Conservation (phyloP, 768 basidiomycete species). For the Psilocybe cubensis region DNA sequence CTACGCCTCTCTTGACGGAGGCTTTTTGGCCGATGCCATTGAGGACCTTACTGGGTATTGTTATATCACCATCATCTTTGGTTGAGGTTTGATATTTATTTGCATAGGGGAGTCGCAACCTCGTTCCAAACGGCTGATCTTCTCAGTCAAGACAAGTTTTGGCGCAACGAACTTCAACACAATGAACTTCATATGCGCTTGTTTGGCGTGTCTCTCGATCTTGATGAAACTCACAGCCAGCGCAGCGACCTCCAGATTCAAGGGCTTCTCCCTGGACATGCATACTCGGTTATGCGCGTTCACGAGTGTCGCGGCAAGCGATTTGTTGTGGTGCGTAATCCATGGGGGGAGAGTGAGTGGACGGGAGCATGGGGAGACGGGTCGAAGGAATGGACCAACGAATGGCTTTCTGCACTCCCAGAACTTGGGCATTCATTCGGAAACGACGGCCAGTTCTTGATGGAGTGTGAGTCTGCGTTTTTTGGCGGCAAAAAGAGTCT, state of each 20-base stretch:
- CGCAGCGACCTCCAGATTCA: conserved; percentile 18
- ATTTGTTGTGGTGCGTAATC: conserved; percentile 50
- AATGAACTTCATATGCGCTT: conserved; percentile 44
- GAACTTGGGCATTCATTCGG: conserved; percentile 47
- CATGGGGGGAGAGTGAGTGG: conserved; percentile 54
- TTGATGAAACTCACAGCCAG: conserved; percentile 23
- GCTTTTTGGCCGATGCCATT: conserved; percentile 41
- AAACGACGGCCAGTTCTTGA: conserved; percentile 50
- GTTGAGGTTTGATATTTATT: neutral
- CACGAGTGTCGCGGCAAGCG: conserved; percentile 53
- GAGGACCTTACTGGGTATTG: conserved; percentile 30
- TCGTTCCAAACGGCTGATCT: conserved; percentile 38
- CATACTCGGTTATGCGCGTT: conserved; percentile 44
- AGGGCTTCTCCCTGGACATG: conserved; percentile 38
- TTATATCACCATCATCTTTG: neutral
- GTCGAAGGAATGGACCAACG: conserved; percentile 50
- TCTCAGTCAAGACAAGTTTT: conserved; percentile 48
- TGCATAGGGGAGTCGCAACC: conserved; percentile 37
- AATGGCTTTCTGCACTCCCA: conserved; percentile 46
- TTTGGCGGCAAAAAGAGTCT: conserved; percentile 26
- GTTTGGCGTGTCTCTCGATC: conserved; percentile 43
- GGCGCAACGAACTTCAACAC: conserved; percentile 50
- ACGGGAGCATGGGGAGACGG: conserved; percentile 55
- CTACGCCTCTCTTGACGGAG: conserved; percentile 16
- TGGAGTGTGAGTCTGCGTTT: conserved; percentile 45